phyloP scores from a whole-genome alignment of 2,329 filamentous ascomycete genomes.

The Verticillium longisporum region DNA sequence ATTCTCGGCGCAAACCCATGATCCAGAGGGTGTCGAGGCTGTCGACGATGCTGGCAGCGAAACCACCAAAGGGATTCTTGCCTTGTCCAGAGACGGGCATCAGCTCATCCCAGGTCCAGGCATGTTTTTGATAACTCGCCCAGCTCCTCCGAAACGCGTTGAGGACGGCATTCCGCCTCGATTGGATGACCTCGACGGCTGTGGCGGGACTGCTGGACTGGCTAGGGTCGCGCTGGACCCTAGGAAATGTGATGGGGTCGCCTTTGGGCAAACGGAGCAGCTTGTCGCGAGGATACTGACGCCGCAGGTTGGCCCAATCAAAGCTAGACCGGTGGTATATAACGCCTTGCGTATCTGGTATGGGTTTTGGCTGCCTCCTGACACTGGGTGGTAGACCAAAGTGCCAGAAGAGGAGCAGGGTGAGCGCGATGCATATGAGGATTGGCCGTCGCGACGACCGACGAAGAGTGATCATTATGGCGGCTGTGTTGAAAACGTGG shows the following conservation, averaged over 20 bases:
- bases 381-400: conserved; percentile 3
- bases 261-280: conserved; percentile 27
- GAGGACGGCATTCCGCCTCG: conserved; percentile 29
- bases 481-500: conserved; percentile 2
- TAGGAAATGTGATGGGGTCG: conserved; percentile 15
- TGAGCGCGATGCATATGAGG: conserved; percentile 6
- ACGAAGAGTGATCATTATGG: conserved; percentile 13
- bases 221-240: conserved; percentile 15
- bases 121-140: conserved; percentile 45
- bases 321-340: conserved; percentile 18
- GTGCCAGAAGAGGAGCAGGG: conserved; percentile 6
- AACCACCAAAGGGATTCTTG: conserved; percentile 43
- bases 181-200: conserved; percentile 14
- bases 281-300: conserved; percentile 23
- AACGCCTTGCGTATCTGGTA: conserved; percentile 4
- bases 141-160: conserved; percentile 37
- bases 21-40: conserved; percentile 53
- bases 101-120: conserved; percentile 52
- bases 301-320: conserved; percentile 27
- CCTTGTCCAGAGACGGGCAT: conserved; percentile 39
- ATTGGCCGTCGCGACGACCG: conserved; percentile 9
- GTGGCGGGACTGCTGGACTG: conserved; percentile 8
- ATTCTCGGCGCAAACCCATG: conserved; percentile 51
- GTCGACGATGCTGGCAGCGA: conserved; percentile 54
- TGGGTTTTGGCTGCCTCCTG: neutral